phyloP scores from a whole-genome alignment of 768 basidiomycete genomes.

The Cyclocybe cylindracea region DNA sequence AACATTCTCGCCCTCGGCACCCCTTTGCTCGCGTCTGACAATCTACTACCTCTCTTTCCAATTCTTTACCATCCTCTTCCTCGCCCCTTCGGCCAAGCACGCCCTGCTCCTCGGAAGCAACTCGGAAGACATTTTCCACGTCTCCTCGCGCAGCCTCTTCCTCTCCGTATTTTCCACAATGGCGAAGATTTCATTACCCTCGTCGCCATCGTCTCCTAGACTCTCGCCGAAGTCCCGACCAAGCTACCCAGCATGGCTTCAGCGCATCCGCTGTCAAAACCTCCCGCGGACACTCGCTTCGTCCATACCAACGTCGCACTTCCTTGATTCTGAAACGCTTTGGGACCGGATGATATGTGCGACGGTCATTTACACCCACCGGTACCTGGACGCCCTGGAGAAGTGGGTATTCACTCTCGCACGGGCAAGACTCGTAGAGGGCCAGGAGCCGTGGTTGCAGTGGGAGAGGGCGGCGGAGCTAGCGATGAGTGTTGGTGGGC shows the following conservation, averaged over 20 bases:
- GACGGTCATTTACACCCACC: conserved; percentile 3
- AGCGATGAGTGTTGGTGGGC: background rate
- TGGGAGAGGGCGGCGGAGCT: conserved; percentile 40
- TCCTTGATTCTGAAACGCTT: conserved; percentile 16
- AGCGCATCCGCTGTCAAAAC: conserved; percentile 9
- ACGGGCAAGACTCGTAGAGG: conserved; percentile 48
- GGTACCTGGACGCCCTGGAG: conserved; percentile 37
- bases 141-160: conserved; percentile 38
- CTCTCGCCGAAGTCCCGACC: background rate
- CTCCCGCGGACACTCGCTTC: conserved; percentile 10
- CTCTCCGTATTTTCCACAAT: conserved; percentile 28
- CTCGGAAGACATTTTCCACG: conserved; percentile 37
- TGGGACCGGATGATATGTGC: conserved; percentile 17
- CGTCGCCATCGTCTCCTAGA: too few relatives aligned
- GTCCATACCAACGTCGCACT: conserved; percentile 16
- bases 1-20: conserved; percentile 12
- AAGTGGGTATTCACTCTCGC: conserved; percentile 33
- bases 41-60: conserved; percentile 46
- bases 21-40: conserved; percentile 18
- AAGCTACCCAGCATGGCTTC: conserved; percentile 9
- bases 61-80: conserved; percentile 48
- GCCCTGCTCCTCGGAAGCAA: conserved; percentile 40
- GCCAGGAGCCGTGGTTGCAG: conserved; percentile 55
- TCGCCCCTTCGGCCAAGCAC: conserved; percentile 39
- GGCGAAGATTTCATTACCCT: background rate